Evolutionary conservation across 2,329 filamentous ascomycete genomes (phyloP), one percentile per base, ranked within the genome.

Genomic region (Metarhizium humberi): DNA sequence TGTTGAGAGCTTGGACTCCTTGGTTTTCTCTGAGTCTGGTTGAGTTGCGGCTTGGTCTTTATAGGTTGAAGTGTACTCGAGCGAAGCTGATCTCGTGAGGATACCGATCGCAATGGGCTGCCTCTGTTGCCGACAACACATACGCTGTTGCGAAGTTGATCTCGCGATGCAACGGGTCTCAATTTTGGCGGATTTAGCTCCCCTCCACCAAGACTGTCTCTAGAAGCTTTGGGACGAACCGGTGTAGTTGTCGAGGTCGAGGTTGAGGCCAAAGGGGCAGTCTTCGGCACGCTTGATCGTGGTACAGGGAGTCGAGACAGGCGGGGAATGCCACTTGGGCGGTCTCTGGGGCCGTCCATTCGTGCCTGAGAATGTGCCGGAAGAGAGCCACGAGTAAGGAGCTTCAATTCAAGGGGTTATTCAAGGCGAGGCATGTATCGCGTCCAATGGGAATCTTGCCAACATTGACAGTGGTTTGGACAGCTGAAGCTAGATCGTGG

Each of bases 181-280:
- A 77, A 66, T 54, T 72, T 72, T 16, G 74, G 71, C 49, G 69
- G 71, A 56, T 69, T 69, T 47, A 75, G 59, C 32, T 72, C 69
- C 20, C 62, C 63, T 46, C 55, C 60, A 6, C 58, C 55, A 7
- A 61, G 53, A 20, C 43, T 47, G 29, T 56, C 53, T 32, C 51
- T 45, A 10, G 51, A 56, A n/a, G 45, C n/a, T 48, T 36, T 50
- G 6, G 53, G 6, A 3, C 34, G 45, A n/a, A 53, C 20, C 14
- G 43, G 38, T 16, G 54, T 40, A 4, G 68, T 66, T 3, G 66
- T 52, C 1, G 67, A 66, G 16, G 62, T 56, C 2, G 62, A 63
- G 34, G 65, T 51, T 25, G 57, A 51, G 10, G 63, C 59, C 4
- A 11, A 34, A 11, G 32, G 32, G 32, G 62, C 45, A 16, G 67